phyloP scores from a whole-genome alignment of 2,329 filamentous ascomycete species.

The Teratosphaeria epicoccoides region DNA sequence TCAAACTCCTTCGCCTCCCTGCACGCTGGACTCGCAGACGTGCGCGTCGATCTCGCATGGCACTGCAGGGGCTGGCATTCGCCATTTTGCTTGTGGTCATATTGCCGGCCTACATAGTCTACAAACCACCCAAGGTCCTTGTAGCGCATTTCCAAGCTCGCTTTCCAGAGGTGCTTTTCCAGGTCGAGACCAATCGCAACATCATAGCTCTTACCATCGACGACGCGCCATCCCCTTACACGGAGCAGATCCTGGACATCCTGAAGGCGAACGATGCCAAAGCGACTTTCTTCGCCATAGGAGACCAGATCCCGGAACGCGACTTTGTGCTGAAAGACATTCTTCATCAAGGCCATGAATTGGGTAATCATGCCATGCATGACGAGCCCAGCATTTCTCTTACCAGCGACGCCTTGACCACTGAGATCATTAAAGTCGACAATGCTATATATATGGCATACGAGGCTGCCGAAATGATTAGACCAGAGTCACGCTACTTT shows the following conservation, averaged over 20 bases:
- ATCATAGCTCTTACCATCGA: constrained; percentile 77
- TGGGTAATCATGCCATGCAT: constrained; percentile 82
- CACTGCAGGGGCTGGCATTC: constrained; percentile 15
- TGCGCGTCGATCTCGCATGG: constrained; percentile 23
- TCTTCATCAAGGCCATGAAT: constrained; percentile 44
- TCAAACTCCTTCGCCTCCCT: constrained; percentile 23
- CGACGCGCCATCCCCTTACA: constrained; percentile 68
- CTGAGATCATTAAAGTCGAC: constrained; percentile 57
- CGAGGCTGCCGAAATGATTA: constrained; percentile 25
- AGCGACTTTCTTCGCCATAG: constrained; percentile 86
- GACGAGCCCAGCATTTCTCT: constrained; percentile 65
- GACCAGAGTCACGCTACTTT: constrained; percentile 54
- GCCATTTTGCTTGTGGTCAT: constrained; percentile 19
- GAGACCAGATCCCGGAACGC: constrained; percentile 55
- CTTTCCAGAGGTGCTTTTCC: constrained; percentile 73
- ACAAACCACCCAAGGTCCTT: constrained; percentile 66
- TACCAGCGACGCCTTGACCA: constrained; percentile 45
- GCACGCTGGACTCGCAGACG: constrained; percentile 23
- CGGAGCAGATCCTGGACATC: constrained; percentile 56
- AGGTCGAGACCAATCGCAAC: constrained; percentile 49
- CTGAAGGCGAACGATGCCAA: constrained; percentile 54
- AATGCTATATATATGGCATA: constrained; percentile 49
- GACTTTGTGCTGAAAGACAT: constrained; percentile 40
- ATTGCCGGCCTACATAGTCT: constrained; percentile 56
- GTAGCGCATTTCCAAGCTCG: constrained; percentile 59